Percentiles rank a stretch among this genome's conserved stretches.
phyloP scores from a whole-genome alignment of 2,329 filamentous ascomycete genomes.

The Myriosclerotinia curreyana region DNA sequence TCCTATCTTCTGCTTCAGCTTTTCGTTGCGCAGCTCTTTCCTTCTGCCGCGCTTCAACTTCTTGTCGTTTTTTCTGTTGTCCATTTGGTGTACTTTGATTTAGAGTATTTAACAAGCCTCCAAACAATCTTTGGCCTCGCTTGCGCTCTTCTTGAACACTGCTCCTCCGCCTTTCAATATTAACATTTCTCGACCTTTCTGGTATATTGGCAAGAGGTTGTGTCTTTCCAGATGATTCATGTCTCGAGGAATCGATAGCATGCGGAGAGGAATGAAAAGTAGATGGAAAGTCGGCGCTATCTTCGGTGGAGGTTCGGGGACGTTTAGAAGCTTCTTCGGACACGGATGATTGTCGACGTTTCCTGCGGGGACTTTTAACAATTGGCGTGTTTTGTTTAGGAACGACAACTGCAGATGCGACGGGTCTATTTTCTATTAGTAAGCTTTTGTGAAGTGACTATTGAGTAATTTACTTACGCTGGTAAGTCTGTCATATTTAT shows the following conservation, averaged over 20 bases:
- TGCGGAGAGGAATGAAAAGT: slow-evolving; percentile 37
- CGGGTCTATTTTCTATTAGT: slow-evolving; percentile 31
- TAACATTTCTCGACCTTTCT: slow-evolving; percentile 22
- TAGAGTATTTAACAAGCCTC: slow-evolving; percentile 59
- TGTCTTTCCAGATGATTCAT: slow-evolving; percentile 17
- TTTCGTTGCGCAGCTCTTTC: slow-evolving; percentile 72
- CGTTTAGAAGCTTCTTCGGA: slow-evolving; percentile 52
- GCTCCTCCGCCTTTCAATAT: slow-evolving; percentile 42
- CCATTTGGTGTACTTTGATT: slow-evolving; percentile 65
- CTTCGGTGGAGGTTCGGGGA: slow-evolving; percentile 44
- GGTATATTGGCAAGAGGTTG: slow-evolving; percentile 4
- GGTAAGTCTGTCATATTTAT: slow-evolving; percentile 14
- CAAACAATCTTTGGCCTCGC: slow-evolving; percentile 81
- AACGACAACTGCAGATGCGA: slow-evolving; percentile 41
- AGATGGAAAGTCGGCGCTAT: slow-evolving; percentile 27
- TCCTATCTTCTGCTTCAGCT: slow-evolving; percentile 65
- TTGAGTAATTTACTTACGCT: slow-evolving; percentile 1
- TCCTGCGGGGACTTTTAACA: slow-evolving; percentile 28
- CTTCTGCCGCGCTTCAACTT: slow-evolving; percentile 79
- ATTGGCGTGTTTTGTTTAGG: slow-evolving; percentile 31
- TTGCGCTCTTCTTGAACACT: slow-evolving; percentile 72
- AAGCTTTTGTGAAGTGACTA: neutral
- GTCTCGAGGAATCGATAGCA: slow-evolving; percentile 22
- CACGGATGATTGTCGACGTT: slow-evolving; percentile 52
- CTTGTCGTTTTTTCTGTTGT: slow-evolving; percentile 67